Evolutionary conservation across 805 yeast species (phyloP), one percentile per base, ranked within the genome.

Genomic region (Lipomyces yamanashiensis): DNA sequence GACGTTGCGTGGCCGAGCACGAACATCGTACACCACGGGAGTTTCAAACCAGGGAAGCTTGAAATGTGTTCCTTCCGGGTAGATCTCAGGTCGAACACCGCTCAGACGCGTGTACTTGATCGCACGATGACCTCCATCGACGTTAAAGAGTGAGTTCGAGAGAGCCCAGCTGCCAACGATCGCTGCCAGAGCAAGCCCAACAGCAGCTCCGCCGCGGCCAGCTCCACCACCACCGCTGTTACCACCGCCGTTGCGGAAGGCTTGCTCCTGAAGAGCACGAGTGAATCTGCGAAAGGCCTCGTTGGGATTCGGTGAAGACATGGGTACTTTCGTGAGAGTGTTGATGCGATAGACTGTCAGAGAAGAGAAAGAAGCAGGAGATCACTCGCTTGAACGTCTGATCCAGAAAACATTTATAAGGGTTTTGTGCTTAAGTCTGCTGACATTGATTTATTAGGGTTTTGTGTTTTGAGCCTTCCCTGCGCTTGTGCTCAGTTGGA

Each of bases 41-140:
- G 90, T 88, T 77, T 95, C 98, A 59, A 95, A 78, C 92, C 98
- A 92, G 47, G 99, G 99, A 68, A 93, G 80, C 55, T 91, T 87
- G 71, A 95, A 81, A 78, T 95, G 99, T 1, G 99, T 95, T 70
- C 99, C 99, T 80, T 95, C 99, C 54, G 85, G 85, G 75, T 87
- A 91, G 68, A 95, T 90, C 64, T 81, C 84, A 17, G 92, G 86
- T 74, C 86, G 89, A 54, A 95, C 87, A 74, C 99, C 99, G 55
- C 85, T 82, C 34, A 92, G 56, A 74, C 99, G 86, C 33, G 96
- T 91, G 76, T 95, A 95, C 44, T 95, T 84, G 73, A 95, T 92
- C 17, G 98, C 99, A 74, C 99, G 84, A 77, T 93, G 98, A 78
- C 99, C 99, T 85, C 99, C 99, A 77, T 95, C 98, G 64, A 95